These are phyloP conservation scores for Pestalotiopsis sp. DNA, from an alignment of 2,329 filamentous ascomycete species.

Conservation along the genomic window DNA sequence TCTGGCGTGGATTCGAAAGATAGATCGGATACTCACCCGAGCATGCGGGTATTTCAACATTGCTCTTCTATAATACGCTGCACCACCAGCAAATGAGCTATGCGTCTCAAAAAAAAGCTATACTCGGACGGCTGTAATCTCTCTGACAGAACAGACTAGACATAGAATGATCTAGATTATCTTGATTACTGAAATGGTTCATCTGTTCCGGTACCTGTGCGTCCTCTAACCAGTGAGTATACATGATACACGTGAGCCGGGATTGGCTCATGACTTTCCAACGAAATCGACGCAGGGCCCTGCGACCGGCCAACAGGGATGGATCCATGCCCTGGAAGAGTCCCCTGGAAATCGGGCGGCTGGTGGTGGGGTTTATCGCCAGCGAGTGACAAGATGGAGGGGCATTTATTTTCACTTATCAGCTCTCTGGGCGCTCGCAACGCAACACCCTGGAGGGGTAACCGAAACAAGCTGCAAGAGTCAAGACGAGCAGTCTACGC, in stretches of 20 bases:
- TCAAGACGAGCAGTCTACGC: neutral
- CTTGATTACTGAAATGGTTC: neutral
- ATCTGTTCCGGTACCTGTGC: neutral
- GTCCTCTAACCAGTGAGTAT: neutral
- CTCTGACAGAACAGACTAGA: too few relatives aligned
- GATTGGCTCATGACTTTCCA: neutral
- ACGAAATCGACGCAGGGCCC: neutral
- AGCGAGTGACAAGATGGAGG: neutral
- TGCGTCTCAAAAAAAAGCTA: neutral
- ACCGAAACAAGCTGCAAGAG: neutral
- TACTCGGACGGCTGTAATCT: too few relatives aligned
- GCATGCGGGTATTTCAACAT: neutral
- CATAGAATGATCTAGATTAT: neutral
- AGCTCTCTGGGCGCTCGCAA: neutral
- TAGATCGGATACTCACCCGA: neutral
- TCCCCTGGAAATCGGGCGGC: neutral
- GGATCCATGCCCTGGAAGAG: neutral
- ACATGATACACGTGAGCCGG: neutral
- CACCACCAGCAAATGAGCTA: neutral
- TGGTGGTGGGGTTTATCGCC: neutral
- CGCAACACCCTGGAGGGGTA: neutral
- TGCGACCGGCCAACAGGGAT: neutral
- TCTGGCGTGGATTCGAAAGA: neutral
- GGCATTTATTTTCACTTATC: neutral
- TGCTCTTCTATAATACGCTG: neutral